These are phyloP conservation scores for Viola odorata DNA, from an alignment of 345 rosid species.

Conservation along the genomic window DNA sequence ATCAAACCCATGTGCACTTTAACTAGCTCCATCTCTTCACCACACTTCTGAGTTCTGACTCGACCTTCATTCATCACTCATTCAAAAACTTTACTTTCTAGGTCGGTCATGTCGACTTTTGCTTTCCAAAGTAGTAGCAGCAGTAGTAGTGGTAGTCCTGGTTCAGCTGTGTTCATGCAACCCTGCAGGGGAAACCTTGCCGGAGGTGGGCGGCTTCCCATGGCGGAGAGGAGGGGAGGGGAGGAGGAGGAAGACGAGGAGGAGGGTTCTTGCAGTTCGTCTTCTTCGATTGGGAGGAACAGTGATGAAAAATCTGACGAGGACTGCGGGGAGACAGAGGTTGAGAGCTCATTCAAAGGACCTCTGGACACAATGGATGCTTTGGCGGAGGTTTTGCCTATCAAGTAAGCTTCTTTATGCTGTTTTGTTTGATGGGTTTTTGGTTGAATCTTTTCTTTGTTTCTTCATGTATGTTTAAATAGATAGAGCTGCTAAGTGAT, in stretches of 20 bases:
- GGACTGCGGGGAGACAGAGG: conserved; percentile 23
- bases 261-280: conserved; percentile 10
- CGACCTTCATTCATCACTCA: background rate
- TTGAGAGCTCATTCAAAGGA: conserved; percentile 32
- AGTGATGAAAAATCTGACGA: conserved; percentile 21
- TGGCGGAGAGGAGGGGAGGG: background rate
- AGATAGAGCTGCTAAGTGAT: no score
- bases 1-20: conserved; percentile 8
- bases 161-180: conserved; percentile 1
- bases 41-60: background rate
- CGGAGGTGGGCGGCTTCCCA: conserved; percentile 3
- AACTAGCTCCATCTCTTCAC: background rate
- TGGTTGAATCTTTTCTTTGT: background rate
- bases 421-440: background rate
- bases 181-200: background rate
- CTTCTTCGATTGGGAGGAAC: conserved; percentile 10
- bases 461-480: no score
- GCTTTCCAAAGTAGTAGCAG: conserved; percentile 8
- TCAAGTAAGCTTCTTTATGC: conserved; percentile 15
- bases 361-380: conserved; percentile 33
- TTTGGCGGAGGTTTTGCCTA: conserved; percentile 36
- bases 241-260: conserved; percentile 8
- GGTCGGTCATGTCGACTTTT: conserved; percentile 3
- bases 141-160: background rate
- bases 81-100: background rate